phyloP scores from a whole-genome alignment of 257 asterid species.

The Gentiana dahurica region DNA sequence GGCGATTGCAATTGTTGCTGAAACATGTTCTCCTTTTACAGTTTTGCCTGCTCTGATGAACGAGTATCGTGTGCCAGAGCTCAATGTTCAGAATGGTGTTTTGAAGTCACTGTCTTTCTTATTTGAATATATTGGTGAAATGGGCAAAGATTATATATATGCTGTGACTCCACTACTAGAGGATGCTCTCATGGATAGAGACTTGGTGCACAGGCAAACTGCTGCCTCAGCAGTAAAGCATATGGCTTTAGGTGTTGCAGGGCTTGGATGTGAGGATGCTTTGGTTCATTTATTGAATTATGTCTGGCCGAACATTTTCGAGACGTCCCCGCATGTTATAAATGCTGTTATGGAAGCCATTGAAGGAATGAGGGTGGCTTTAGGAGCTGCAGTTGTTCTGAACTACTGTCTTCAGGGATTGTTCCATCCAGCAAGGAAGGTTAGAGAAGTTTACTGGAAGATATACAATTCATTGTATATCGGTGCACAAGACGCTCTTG shows the following conservation, averaged over 20 bases:
- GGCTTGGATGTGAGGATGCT: conserved; percentile 90
- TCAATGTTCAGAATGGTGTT: conserved; percentile 88
- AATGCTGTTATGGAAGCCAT: conserved; percentile 89
- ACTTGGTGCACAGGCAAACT: conserved; percentile 75
- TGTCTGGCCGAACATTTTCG: conserved; percentile 88
- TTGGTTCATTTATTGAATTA: conserved; percentile 66
- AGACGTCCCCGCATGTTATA: conserved; percentile 83
- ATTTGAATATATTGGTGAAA: conserved; percentile 82
- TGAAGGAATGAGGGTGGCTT: conserved; percentile 90
- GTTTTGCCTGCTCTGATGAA: conserved; percentile 88
- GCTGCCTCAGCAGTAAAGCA: conserved; percentile 93
- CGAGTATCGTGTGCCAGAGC: conserved; percentile 85
- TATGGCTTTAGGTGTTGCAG: conserved; percentile 88
- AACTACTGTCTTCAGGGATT: conserved; percentile 85
- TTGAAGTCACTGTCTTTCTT: conserved; percentile 75
- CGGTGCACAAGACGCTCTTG: conserved; percentile 82
- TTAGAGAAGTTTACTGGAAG: conserved; percentile 91
- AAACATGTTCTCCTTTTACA: conserved; percentile 82
- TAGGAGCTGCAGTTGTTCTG: conserved; percentile 69
- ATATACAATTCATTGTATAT: conserved; percentile 74
- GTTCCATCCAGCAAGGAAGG: conserved; percentile 92
- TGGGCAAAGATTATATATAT: conserved; percentile 90
- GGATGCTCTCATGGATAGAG: conserved; percentile 92
- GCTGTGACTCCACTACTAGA: conserved; percentile 86
- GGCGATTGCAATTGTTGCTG: conserved; percentile 94